Conservation (phyloP, 2,329 filamentous ascomycete genomes). For the Didymella keratinophila region DNA sequence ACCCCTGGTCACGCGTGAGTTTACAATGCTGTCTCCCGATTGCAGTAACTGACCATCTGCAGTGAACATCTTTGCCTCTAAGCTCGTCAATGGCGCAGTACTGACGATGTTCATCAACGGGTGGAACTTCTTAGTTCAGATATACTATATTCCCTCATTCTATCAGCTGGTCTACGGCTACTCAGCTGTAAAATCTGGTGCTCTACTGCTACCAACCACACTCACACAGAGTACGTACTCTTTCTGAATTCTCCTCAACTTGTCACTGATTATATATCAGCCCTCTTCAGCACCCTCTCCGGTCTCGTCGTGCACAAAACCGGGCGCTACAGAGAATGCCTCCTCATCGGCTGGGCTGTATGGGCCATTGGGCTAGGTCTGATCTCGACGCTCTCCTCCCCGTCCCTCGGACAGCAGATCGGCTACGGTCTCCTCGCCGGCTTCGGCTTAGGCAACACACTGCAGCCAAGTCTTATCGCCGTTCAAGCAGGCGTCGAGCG, state of each 20-base stretch:
- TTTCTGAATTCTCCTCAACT: not conserved
- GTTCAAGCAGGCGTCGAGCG: conserved; percentile 62
- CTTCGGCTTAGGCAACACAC: conserved; percentile 58
- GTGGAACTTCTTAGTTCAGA: conserved; percentile 64
- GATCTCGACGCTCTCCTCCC: conserved; percentile 26
- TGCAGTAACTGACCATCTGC: not conserved
- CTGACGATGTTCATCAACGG: conserved; percentile 65
- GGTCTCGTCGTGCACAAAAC: conserved; percentile 30
- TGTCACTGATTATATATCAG: conserved; percentile 3
- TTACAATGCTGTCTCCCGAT: too few relatives aligned
- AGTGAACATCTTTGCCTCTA: conserved; percentile 31
- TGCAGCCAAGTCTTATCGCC: conserved; percentile 64
- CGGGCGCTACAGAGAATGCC: conserved; percentile 31
- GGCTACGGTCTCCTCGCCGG: conserved; percentile 33
- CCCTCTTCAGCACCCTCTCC: conserved; percentile 32
- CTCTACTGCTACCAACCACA: conserved; percentile 56
- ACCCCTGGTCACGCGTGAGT: conserved; percentile 65
- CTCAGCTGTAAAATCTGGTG: conserved; percentile 60
- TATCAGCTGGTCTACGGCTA: conserved; percentile 65
- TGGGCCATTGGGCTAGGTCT: conserved; percentile 32
- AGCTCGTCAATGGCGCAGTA: conserved; percentile 28
- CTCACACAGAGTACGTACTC: conserved; percentile 50
- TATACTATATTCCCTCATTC: conserved; percentile 70
- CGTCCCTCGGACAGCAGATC: conserved; percentile 27
- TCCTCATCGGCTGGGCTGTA: conserved; percentile 31